Conservation (phyloP, 164 flowering plant genomes). For the Saururus chinensis region DNA sequence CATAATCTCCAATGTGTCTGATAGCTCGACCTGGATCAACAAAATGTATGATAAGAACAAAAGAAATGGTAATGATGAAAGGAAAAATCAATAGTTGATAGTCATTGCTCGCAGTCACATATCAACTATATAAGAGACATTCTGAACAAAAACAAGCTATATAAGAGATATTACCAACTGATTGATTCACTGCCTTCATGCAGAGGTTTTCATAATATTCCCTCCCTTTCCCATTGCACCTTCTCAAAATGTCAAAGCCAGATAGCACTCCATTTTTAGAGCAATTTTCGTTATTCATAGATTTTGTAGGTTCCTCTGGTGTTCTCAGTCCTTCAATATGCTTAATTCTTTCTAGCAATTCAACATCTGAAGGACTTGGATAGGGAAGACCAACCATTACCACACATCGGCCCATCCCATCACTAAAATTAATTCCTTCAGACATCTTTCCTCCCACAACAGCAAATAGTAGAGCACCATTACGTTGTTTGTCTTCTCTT, state of each 20-base stretch:
- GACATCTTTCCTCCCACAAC: conserved; percentile 97
- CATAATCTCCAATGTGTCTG: conserved; percentile 84
- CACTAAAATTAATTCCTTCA: conserved; percentile 96
- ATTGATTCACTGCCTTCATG: conserved; percentile 99
- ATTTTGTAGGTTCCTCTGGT: conserved; percentile 8
- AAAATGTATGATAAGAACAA: background rate
- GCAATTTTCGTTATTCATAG: conserved; percentile 11
- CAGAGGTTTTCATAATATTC: conserved; percentile 96
- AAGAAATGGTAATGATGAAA: conserved; percentile 1
- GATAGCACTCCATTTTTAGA: conserved; percentile 33
- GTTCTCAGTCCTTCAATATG: conserved; percentile 66
- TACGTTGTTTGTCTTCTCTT: conserved; percentile 18
- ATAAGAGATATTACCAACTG: conserved; percentile 48
- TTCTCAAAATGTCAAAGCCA: conserved; percentile 62
- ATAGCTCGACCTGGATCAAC: conserved; percentile 71
- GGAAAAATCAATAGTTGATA: background rate
- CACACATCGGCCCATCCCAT: conserved; percentile 92
- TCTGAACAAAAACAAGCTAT: too few relatives aligned
- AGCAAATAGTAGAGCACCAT: conserved; percentile 83
- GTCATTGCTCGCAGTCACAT: background rate
- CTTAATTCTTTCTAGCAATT: conserved; percentile 79
- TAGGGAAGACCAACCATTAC: conserved; percentile 98
- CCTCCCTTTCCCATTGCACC: conserved; percentile 75
- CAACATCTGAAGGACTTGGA: conserved; percentile 86
- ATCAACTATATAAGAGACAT: conserved; percentile 10